Evolutionary conservation across 805 yeast genomes (phyloP).

Genomic region (Candida ovalis): DNA sequence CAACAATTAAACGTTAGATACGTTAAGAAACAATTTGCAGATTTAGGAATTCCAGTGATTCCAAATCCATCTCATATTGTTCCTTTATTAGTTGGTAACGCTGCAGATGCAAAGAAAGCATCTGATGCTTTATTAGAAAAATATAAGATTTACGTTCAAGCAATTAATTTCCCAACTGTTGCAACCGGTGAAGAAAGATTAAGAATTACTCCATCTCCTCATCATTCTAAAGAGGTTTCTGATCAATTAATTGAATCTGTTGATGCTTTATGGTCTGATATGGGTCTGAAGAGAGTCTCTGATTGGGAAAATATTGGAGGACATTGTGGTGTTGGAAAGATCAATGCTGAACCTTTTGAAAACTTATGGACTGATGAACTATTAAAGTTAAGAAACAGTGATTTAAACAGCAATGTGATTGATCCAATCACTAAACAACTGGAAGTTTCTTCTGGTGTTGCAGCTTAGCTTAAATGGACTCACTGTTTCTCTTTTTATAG

Average conservation of each 20-base stretch:
- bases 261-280: slow-evolving; percentile 72
- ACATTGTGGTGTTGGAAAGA: slow-evolving; percentile 82
- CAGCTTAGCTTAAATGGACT: slow-evolving; percentile 10
- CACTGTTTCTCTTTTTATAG: too few species aligned
- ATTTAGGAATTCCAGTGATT: slow-evolving; percentile 85
- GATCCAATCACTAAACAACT: slow-evolving; percentile 60
- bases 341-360: slow-evolving; percentile 37
- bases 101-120: slow-evolving; percentile 86
- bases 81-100: slow-evolving; percentile 92
- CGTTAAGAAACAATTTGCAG: slow-evolving; percentile 67
- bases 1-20: slow-evolving; percentile 86
- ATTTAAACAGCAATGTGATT: slow-evolving; percentile 62
- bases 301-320: slow-evolving; percentile 85
- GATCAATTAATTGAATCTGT: slow-evolving; percentile 75
- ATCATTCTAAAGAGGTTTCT: slow-evolving; percentile 75
- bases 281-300: slow-evolving; percentile 66
- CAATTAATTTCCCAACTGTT: slow-evolving; percentile 97
- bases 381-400: slow-evolving; percentile 56
- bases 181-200: slow-evolving; percentile 93
- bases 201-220: slow-evolving; percentile 98
- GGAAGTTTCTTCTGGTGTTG: slow-evolving; percentile 69
- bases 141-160: slow-evolving; percentile 91
- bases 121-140: slow-evolving; percentile 83
- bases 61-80: slow-evolving; percentile 98
- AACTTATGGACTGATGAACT: slow-evolving; percentile 90